Percentiles rank a stretch among this genome's conserved stretches.
These are phyloP conservation scores for Globisporangium camurandrum DNA, from an alignment of 352 stramenopile genomes.

Conservation along the genomic window DNA sequence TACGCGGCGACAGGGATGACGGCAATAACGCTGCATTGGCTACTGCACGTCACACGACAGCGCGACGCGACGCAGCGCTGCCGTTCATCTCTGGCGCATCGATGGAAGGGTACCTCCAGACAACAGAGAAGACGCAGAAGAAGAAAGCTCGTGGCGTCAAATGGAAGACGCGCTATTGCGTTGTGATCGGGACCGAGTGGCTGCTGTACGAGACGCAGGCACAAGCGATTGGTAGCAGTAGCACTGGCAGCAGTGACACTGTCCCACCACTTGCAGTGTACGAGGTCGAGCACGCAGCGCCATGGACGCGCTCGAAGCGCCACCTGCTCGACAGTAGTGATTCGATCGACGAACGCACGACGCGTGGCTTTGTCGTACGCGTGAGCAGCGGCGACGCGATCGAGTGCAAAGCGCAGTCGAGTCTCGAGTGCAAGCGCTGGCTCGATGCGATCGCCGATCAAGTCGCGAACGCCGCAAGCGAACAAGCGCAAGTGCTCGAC, in stretches of 20 bases:
- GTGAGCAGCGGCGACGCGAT: constrained; percentile 22
- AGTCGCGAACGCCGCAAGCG: constrained; percentile 19
- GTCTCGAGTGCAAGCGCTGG: constrained; percentile 63
- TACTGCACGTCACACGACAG: too few relatives aligned
- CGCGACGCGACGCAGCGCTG: constrained; percentile 45
- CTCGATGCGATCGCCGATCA: constrained; percentile 59
- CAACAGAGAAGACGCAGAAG: constrained; percentile 19
- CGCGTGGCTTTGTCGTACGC: constrained; percentile 19
- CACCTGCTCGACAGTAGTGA: not conserved
- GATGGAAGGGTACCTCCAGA: constrained; percentile 70
- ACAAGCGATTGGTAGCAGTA: constrained; percentile 24
- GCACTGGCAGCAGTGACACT: constrained; percentile 4
- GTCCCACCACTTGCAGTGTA: constrained; percentile 39
- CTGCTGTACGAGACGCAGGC: constrained; percentile 63
- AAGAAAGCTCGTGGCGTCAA: constrained; percentile 37
- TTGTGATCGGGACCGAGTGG: constrained; percentile 62
- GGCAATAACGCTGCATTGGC: too few relatives aligned
- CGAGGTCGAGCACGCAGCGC: constrained; percentile 28
- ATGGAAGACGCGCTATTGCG: constrained; percentile 63
- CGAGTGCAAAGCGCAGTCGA: constrained; percentile 51
- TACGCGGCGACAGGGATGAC: too few relatives aligned
- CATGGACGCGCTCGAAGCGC: constrained; percentile 10
- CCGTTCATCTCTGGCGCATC: constrained; percentile 45
- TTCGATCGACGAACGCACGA: constrained; percentile 13
- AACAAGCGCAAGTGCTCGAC: constrained; percentile 24